These are phyloP conservation scores for Posidonia oceanica DNA, from an alignment of 116 monocot species.

Conservation along the genomic window DNA sequence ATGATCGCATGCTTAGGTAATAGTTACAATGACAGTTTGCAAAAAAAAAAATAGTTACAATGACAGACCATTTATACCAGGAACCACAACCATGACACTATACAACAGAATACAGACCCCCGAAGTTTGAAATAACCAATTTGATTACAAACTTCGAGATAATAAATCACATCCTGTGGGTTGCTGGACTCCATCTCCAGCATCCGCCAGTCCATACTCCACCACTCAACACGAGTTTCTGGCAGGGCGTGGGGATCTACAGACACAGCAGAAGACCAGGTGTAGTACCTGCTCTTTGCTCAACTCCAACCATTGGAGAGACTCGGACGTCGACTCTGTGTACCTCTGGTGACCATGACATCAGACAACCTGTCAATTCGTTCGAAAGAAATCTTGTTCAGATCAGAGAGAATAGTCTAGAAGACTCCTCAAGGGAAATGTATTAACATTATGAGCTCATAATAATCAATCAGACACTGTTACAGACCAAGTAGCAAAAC, in stretches of 20 bases:
- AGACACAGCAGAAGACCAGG: slow-evolving; percentile 15
- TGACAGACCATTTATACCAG: too few species aligned
- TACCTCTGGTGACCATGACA: slow-evolving; percentile 18
- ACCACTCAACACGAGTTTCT: slow-evolving; percentile 5
- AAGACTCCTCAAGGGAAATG: too few species aligned
- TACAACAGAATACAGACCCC: neutral
- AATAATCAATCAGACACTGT: too few species aligned
- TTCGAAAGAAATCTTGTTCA: too few species aligned
- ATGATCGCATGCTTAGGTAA: too few species aligned
- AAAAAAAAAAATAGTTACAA: too few species aligned
- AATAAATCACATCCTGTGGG: slow-evolving; percentile 4
- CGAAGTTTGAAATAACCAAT: neutral
- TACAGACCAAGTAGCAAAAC: too few species aligned
- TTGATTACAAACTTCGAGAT: neutral
- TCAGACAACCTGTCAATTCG: slow-evolving; percentile 26
- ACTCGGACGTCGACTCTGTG: slow-evolving; percentile 9
- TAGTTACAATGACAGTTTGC: too few species aligned
- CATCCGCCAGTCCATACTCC: slow-evolving; percentile 10
- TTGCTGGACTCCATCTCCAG: slow-evolving; percentile 20
- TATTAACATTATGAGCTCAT: too few species aligned
- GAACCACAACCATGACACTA: neutral
- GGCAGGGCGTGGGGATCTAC: slow-evolving; percentile 13
- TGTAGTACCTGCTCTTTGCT: neutral
- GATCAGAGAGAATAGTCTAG: too few species aligned
- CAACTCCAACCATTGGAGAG: slow-evolving; percentile 23